Evolutionary conservation across 768 basidiomycete species (phyloP).

Genomic region (Pleurotus cornucopiae): DNA sequence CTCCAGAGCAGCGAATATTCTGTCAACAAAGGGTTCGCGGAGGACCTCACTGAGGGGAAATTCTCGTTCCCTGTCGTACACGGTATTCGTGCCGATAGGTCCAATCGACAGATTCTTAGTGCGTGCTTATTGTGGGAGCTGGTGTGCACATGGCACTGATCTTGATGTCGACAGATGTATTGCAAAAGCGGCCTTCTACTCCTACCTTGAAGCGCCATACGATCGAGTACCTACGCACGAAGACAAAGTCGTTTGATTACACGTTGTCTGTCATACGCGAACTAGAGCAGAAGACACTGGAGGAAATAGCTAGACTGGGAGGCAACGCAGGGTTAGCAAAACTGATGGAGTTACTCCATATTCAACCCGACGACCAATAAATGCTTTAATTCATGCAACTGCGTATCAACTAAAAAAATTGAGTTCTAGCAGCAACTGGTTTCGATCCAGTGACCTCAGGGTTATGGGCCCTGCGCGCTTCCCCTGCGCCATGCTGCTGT

Average conservation of each 20-base stretch:
- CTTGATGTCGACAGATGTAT: constrained; percentile 53
- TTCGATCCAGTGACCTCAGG: constrained; percentile 2
- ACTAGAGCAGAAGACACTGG: constrained; percentile 63
- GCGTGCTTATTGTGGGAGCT: constrained; percentile 22
- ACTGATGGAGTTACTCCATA: constrained; percentile 50
- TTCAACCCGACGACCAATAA: constrained; percentile 14
- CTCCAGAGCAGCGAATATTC: constrained; percentile 86
- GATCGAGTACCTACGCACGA: constrained; percentile 71
- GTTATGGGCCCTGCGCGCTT: not conserved
- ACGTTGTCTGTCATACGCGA: constrained; percentile 64
- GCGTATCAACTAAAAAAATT: not conserved
- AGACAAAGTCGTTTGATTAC: constrained; percentile 86
- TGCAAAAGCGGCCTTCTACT: constrained; percentile 83
- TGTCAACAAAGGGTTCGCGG: constrained; percentile 82
- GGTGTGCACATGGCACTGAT: not conserved
- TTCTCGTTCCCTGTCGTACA: constrained; percentile 97
- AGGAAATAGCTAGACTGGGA: constrained; percentile 70
- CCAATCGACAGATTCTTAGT: constrained; percentile 85
- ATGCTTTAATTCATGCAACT: too few relatives aligned
- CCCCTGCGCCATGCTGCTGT: not conserved
- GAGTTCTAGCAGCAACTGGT: not conserved
- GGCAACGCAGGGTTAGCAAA: constrained; percentile 65
- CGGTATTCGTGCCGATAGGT: constrained; percentile 71
- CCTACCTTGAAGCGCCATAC: constrained; percentile 78
- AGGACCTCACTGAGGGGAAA: constrained; percentile 95